Conservation (phyloP, 805 yeast species). For the Schizosaccharomyces pombe region DNA sequence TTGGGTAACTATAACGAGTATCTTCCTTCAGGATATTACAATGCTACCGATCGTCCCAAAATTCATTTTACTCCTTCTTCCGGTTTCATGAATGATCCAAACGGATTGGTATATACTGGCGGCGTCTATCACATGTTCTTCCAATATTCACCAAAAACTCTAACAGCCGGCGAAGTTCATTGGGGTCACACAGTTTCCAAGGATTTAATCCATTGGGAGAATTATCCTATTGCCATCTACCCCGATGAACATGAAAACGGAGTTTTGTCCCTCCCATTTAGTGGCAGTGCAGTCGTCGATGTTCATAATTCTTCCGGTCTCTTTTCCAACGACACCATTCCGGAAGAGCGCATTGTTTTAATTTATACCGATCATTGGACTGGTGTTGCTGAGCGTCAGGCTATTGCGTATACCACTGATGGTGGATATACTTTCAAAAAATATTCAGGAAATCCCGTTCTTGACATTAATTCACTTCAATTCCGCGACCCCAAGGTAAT, state of each 20-base stretch:
- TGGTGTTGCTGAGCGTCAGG: not conserved
- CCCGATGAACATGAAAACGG: not conserved
- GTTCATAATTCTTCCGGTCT: not conserved
- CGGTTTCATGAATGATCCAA: slow-evolving; percentile 25
- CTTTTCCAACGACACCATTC: not conserved
- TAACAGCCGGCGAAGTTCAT: slow-evolving; percentile 17
- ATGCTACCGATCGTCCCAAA: slow-evolving; percentile 4
- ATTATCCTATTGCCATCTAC: not conserved
- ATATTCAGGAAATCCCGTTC: not conserved
- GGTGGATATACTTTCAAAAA: not conserved
- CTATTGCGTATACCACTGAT: not conserved
- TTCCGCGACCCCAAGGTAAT: slow-evolving; percentile 7
- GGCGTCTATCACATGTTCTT: slow-evolving; percentile 19
- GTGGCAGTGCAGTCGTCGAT: not conserved
- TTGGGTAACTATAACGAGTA: not conserved
- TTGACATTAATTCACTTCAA: not conserved
- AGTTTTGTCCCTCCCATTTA: not conserved
- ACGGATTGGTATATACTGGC: slow-evolving; percentile 19
- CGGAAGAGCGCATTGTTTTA: not conserved
- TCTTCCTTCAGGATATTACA: not conserved
- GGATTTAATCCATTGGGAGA: not conserved
- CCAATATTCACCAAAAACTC: slow-evolving; percentile 19
- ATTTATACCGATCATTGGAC: not conserved
- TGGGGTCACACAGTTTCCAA: slow-evolving; percentile 22
- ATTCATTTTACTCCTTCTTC: slow-evolving; percentile 17